phyloP scores from a whole-genome alignment of 1,139 yeast species.

The Meyerozyma elateridarum region DNA sequence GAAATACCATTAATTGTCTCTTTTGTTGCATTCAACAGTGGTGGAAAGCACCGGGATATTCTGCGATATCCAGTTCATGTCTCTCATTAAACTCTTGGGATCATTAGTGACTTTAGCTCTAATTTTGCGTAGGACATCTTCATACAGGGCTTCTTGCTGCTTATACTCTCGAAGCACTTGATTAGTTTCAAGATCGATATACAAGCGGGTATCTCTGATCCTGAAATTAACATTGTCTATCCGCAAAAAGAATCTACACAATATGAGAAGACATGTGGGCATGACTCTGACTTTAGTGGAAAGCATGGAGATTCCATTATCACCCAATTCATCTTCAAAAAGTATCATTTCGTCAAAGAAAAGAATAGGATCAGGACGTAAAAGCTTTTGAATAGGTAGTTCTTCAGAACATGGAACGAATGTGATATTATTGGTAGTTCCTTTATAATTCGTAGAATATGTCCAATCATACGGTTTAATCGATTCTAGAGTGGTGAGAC shows the following conservation, averaged over 20 bases:
- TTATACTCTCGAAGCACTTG: slow-evolving; percentile 72
- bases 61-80: slow-evolving; percentile 74
- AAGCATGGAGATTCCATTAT: slow-evolving; percentile 82
- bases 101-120: slow-evolving; percentile 50
- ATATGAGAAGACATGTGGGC: slow-evolving; percentile 70
- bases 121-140: slow-evolving; percentile 40
- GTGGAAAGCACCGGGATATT: slow-evolving; percentile 44
- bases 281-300: slow-evolving; percentile 83
- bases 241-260: slow-evolving; percentile 75
- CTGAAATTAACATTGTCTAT: slow-evolving; percentile 87
- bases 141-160: slow-evolving; percentile 66
- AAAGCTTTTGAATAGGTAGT: slow-evolving; percentile 68
- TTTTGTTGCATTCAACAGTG: slow-evolving; percentile 14
- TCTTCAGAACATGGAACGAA: slow-evolving; percentile 22
- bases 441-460: slow-evolving; percentile 75
- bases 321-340: slow-evolving; percentile 94
- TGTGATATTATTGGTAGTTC: slow-evolving; percentile 34
- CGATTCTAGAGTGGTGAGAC: slow-evolving; percentile 38
- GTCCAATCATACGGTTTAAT: slow-evolving; percentile 94
- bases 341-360: slow-evolving; percentile 85
- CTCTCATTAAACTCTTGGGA: slow-evolving; percentile 73
- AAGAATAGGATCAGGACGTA: slow-evolving; percentile 77
- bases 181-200: slow-evolving; percentile 67
- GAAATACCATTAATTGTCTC: slow-evolving; percentile 5
- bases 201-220: slow-evolving; percentile 79